Base-by-base conservation (phyloP, 202 grass and related monocot species). In the Setaria viridis region DNA sequence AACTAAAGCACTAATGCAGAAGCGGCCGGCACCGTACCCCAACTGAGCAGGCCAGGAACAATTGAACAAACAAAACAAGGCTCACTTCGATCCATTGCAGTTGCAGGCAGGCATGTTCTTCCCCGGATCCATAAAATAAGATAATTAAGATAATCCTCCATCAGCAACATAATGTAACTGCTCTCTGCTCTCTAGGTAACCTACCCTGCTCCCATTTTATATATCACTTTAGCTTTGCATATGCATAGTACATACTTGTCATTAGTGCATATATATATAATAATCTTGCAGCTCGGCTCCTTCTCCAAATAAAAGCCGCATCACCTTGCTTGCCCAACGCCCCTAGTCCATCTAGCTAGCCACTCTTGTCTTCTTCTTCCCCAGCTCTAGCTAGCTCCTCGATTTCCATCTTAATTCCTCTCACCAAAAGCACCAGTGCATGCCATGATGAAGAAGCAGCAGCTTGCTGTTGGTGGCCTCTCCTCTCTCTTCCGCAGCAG, bases 401-500 rank as follows among this genome's bases (percentile, higher is more conserved):
- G 15, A 66, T 76, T 71, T 84, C 85, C 60, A 67, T 25, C 6
- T 59, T 51, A 53, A 46, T 73, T 43, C 39, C 60, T 33, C 72
- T 55, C 21, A 16, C 57, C 79, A 39, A 49, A 56, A 11, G 17
- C 50, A 49, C 15, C 37, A 71, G 45, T n/a, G 46, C 60, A 63
- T 47, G 57, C 39, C 32, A 96, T 90, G 91, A 63, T 79, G 2
- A 93, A 86, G 89, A 92, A 79, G 78, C 67, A 85, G 58, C 47
- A 67, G 19, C 62, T 21, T 51, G 3, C 6, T 68, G 60, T 9
- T 56, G 62, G 62, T 69, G 70, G 62, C 67, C 69, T 92, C 19
- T 54, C 67, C 43, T 83, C 87, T 62, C 62, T 92, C 55, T 90
- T 87, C 84, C 62, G 41, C 14, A 83, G 62, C 54, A 81, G 33